Evolutionary conservation across 306 rosid genomes (phyloP).

Genomic region (Hippophae gyantsensis): DNA sequence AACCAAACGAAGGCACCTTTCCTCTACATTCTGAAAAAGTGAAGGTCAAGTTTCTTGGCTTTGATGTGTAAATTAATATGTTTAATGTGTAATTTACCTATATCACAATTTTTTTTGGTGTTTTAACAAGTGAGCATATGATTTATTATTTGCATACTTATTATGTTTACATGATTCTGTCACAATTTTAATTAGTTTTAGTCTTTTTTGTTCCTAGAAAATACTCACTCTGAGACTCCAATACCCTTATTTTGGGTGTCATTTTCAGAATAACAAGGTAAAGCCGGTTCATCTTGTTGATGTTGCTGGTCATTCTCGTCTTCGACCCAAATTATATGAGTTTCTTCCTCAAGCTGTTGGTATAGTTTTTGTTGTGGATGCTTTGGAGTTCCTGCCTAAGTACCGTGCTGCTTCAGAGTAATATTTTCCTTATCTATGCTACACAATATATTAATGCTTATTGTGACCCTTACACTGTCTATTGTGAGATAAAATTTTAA

Average conservation of each 20-base stretch:
- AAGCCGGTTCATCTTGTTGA: slow-evolving; percentile 79
- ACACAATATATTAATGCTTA: slow-evolving; percentile 7
- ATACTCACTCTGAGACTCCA: no score
- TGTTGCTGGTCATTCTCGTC: slow-evolving; percentile 96
- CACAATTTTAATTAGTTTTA: no score
- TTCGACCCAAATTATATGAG: slow-evolving; percentile 78
- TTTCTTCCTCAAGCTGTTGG: slow-evolving; percentile 82
- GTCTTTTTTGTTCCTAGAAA: no score
- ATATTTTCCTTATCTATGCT: slow-evolving; percentile 5
- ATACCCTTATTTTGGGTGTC: slow-evolving; percentile 4
- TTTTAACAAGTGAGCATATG: no score
- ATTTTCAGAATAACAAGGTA: slow-evolving; percentile 56
- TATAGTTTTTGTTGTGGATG: slow-evolving; percentile 74
- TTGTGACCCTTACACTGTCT: not conserved
- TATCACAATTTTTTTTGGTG: no score
- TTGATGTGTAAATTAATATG: not conserved
- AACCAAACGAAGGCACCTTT: slow-evolving; percentile 77
- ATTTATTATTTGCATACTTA: no score
- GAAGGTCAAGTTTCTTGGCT: slow-evolving; percentile 35
- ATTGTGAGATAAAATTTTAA: no score
- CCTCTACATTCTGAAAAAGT: slow-evolving; percentile 63
- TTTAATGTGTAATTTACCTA: no score
- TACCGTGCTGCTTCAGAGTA: slow-evolving; percentile 90
- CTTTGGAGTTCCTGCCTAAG: slow-evolving; percentile 76
- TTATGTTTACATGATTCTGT: no score